Base-by-base conservation (phyloP, 192 early-diverging fungal species). In the Haplosporangium gracile region DNA sequence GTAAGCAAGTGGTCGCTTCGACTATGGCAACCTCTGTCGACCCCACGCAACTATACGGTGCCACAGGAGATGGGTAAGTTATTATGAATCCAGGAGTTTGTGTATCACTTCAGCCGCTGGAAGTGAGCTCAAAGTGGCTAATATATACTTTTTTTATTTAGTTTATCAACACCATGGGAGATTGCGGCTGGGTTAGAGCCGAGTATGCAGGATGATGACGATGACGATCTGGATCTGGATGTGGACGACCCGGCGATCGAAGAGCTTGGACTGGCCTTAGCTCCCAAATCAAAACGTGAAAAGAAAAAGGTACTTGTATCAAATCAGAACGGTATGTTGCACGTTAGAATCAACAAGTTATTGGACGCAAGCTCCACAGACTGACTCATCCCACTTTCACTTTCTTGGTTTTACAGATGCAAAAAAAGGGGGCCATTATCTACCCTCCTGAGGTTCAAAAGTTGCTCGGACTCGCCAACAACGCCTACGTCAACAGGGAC, bases 381-480 rank as follows among this genome's bases (percentile, higher is more conserved):
- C 49, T 22, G 5, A 36, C 16, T 34, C 5, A 34, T 36, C 4
- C 29, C 55, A 4, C 15, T 45, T 45, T 39, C 51, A 1, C 39
- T 43, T 79, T 24, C 45, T 26, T 40, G 6, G 13, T 16, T 40
- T 4, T 29, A 49, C 38, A 80, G 78, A 22, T 74, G 5, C 24
- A 70, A 26, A 76, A 72, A 51, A 82, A 72, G 42, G 70, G 75
- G 18, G 34, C 16, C 8, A 32, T 89, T 22, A 57, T 89, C 22
- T 76, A 76, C 75, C 63, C 73, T n/a, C 81, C 80, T 18, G 93
- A 94, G 29, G 88, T 95, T 40, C 92, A 93, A 36, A 60, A 81
- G 1, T 76, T 93, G 34, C 85, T 98, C 40, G 97, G 97, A n/a
- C 69, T 91, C 38, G 97, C 96, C 34, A 97, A 98, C 83, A 55